Base-by-base conservation (phyloP, 257 asterid genomes). In the Lithospermum erythrorhizon region DNA sequence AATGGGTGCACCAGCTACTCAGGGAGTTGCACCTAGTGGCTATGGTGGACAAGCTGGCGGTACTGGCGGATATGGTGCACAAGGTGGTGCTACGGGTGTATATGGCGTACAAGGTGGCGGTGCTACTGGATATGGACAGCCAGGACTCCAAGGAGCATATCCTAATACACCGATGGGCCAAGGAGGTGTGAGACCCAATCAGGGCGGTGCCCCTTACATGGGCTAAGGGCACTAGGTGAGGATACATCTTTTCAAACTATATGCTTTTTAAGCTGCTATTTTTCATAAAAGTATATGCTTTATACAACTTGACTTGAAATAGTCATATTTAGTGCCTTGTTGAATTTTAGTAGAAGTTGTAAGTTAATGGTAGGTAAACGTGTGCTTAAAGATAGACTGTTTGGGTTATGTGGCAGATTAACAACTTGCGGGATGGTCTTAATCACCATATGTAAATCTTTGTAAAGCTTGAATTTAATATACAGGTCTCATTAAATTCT, bases 141-240 rank as follows among this genome's bases (percentile, higher is more conserved):
- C 90, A 13, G 90, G 84, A 55, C 68, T 83, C 83, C 98, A 82
- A 73, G 90, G 88, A 58, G 87, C 83, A 30, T 87, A 90, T 62
- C 94, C 78, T 79, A 73, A 77, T 65, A 82, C 78, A 0, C 95
- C 81, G 81, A 87, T 89, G 83, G 94, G 88, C 49, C 98, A 84
- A 66, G 94, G 94, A 53, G 85, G 86, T 19, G 81, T 69, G 27
- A 70, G 96, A 74, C 95, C 95, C 2, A 89, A 77, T 65, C 96
- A 90, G 65, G 98, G 98, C 67, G 97, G 96, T 76, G 87, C 87
- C 0, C 89, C 87, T 54, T 87, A 88, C 84, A 81, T 85, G 81
- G 94, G 95, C 37, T 87, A 81, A 66, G 95, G 95, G 69, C 94
- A 68, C 76, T 90, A 90, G 89, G 94, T 78, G 74, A 69, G 79